Conservation (phyloP, 345 rosid genomes). For the Eucalyptus tenuipes region DNA sequence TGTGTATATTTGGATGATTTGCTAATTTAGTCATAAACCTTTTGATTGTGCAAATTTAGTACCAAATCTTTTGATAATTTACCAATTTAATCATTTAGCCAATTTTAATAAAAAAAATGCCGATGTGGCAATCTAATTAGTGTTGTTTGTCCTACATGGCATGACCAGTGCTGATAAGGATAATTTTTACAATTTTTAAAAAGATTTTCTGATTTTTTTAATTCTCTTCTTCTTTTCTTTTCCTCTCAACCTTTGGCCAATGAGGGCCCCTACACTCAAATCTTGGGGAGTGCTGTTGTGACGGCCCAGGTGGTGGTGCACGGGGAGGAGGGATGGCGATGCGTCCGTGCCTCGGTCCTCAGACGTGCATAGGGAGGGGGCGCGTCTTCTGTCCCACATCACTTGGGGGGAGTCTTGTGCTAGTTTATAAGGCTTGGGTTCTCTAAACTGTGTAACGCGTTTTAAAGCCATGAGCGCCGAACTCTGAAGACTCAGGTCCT, state of each 20-base stretch:
- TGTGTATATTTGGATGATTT: fast-evolving
- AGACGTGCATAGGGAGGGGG: no score
- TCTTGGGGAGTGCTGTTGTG: no score
- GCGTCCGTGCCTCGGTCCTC: no score
- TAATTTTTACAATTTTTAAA: not conserved
- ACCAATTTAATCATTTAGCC: not conserved
- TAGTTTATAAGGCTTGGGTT: no score
- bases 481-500: no score
- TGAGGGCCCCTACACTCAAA: fast-evolving
- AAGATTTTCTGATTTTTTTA: no score
- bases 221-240: not conserved
- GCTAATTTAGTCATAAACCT: fast-evolving
- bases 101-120: not conserved
- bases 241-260: not conserved
- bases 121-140: fast-evolving
- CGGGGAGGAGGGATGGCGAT: no score
- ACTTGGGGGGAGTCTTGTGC: no score
- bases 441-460: no score
- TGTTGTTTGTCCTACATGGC: fast-evolving
- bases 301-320: no score
- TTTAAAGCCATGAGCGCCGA: no score
- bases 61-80: not conserved
- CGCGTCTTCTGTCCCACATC: no score
- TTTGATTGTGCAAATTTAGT: not conserved
- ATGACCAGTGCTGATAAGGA: fast-evolving